Conservation (phyloP, 139 green algal genomes). For the Coccomyxa sp. region DNA sequence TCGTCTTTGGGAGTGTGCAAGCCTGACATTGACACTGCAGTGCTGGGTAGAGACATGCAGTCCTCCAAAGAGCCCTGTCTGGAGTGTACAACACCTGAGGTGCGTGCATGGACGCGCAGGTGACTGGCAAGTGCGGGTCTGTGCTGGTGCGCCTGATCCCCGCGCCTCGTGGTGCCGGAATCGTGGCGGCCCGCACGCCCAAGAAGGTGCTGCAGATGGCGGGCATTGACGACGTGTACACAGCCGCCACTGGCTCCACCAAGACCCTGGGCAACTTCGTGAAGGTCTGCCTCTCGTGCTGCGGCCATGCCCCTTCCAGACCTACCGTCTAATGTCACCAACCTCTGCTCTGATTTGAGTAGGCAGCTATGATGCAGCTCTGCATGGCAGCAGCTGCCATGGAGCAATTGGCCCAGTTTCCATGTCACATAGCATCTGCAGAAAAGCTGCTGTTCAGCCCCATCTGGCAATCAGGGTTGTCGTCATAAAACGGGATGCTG, state of each 20-base stretch:
- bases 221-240: conserved; percentile 99
- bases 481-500: not conserved
- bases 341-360: not conserved
- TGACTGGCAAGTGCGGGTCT: conserved; percentile 93
- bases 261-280: conserved; percentile 99
- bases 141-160: conserved; percentile 95
- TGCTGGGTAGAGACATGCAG: too few species aligned
- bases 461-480: not conserved
- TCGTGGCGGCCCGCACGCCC: conserved; percentile 93
- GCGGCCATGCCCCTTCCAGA: not conserved
- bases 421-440: not conserved
- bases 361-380: not conserved
- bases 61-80: too few species aligned
- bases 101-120: too few species aligned
- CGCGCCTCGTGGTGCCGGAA: conserved; percentile 93
- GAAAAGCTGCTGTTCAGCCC: too few species aligned
- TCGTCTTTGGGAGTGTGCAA: too few species aligned
- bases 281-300: conserved; percentile 60
- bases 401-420: not conserved
- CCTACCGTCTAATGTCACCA: not conserved
- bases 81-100: too few species aligned
- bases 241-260: conserved; percentile 84
- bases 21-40: too few species aligned
- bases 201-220: conserved; percentile 99
- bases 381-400: not conserved